Conservation (phyloP, 306 rosid species). For the Vigna trinervia region DNA sequence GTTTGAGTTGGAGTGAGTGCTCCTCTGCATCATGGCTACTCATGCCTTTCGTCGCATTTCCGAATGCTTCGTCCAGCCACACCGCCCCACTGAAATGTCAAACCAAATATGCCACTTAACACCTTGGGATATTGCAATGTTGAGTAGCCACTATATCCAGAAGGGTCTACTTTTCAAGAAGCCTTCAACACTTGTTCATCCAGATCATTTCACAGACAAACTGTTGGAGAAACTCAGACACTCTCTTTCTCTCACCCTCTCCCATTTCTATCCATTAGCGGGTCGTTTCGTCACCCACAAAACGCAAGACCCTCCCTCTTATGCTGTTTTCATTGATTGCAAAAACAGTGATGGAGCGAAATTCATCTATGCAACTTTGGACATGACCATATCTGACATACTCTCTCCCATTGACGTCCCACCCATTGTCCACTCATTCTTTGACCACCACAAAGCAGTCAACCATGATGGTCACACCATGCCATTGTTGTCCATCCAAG, state of each 20-base stretch:
- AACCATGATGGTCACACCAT: constrained; percentile 64
- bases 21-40: background rate
- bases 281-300: constrained; percentile 53
- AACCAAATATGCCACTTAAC: constrained; percentile 37
- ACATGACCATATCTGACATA: constrained; percentile 51
- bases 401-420: constrained; percentile 62
- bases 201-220: constrained; percentile 12
- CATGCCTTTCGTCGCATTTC: constrained; percentile 14
- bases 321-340: constrained; percentile 51
- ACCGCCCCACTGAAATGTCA: background rate
- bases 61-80: constrained; percentile 45
- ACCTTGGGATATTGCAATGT: constrained; percentile 55
- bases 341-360: constrained; percentile 48
- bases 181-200: constrained; percentile 26
- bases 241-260: constrained; percentile 56
- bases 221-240: constrained; percentile 52
- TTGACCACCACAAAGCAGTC: constrained; percentile 61
- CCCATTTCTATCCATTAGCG: constrained; percentile 67
- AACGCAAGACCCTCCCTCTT: constrained; percentile 41
- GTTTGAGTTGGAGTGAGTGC: no score
- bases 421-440: constrained; percentile 51
- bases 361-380: constrained; percentile 54
- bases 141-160: constrained; percentile 59
- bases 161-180: constrained; percentile 66
- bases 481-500: constrained; percentile 61